phyloP scores from a whole-genome alignment of 2,329 filamentous ascomycete species.

The Nannizziopsis barbatae region DNA sequence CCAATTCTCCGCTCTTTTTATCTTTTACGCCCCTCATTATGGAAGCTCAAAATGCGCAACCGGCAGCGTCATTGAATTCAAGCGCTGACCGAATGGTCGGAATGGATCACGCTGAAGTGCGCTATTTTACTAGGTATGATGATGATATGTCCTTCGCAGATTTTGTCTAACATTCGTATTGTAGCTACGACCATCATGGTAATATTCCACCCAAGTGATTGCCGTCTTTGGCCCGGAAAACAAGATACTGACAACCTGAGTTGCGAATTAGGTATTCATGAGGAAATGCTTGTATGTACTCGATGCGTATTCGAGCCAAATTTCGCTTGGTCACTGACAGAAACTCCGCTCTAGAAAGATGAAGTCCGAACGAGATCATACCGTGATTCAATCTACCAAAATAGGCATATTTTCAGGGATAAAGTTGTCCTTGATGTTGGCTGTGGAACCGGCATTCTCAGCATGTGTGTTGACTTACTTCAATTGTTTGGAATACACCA shows the following conservation, averaged over 20 bases:
- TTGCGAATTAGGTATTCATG: constrained; percentile 65
- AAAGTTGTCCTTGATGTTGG: constrained; percentile 94
- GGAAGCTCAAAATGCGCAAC: constrained; percentile 17
- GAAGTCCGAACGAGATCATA: constrained; percentile 94
- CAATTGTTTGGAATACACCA: constrained; percentile 14
- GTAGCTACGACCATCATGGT: constrained; percentile 97
- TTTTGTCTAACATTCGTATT: constrained; percentile 4
- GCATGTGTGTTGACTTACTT: constrained; percentile 56
- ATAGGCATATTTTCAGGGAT: constrained; percentile 85
- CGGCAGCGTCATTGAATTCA: constrained; percentile 12
- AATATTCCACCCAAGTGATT: constrained; percentile 20
- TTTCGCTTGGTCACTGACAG: constrained; percentile 9
- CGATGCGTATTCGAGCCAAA: constrained; percentile 12
- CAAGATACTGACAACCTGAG: constrained; percentile 14
- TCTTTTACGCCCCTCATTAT: constrained; percentile 17
- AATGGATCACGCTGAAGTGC: constrained; percentile 90
- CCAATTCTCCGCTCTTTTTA: constrained; percentile 12
- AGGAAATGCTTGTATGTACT: constrained; percentile 85
- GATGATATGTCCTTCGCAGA: constrained; percentile 17
- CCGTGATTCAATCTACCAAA: constrained; percentile 95
- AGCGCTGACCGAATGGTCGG: constrained; percentile 41
- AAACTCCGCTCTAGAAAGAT: constrained; percentile 60
- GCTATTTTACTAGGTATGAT: constrained; percentile 92
- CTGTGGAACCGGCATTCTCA: constrained; percentile 93
- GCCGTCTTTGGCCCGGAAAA: not conserved